Percentiles rank a stretch among this genome's conserved stretches.
Evolutionary conservation across 1,284 basidiomycete genomes (phyloP).

Genomic region (Amylostereum chailletii): DNA sequence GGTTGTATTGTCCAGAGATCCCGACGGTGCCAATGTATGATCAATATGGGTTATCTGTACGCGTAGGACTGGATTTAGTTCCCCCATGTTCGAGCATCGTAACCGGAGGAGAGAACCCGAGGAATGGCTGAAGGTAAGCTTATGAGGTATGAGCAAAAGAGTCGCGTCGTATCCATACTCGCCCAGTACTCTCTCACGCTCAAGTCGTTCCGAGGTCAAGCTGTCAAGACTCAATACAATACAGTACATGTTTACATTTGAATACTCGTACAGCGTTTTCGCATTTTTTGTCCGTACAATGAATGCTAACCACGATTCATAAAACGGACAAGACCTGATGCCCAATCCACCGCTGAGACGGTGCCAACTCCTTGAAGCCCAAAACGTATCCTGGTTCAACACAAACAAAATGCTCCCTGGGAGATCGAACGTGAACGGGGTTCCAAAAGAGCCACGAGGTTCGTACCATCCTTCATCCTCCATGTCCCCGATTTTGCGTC

Average conservation of each 20-base stretch:
- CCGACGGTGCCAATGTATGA: constrained; percentile 44
- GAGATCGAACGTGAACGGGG: background rate
- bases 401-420: constrained; percentile 74
- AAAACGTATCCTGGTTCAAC: constrained; percentile 81
- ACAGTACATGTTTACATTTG: background rate
- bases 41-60: constrained; percentile 66
- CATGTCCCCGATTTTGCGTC: constrained; percentile 76
- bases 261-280: background rate
- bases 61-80: constrained; percentile 28
- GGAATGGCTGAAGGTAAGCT: background rate
- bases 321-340: constrained; percentile 55
- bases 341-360: constrained; percentile 66
- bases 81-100: constrained; percentile 10
- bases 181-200: background rate
- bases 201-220: background rate
- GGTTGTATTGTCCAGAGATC: constrained; percentile 53
- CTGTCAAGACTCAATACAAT: background rate
- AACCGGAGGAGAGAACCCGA: too few relatives aligned
- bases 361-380: constrained; percentile 50
- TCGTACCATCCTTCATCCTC: constrained; percentile 78
- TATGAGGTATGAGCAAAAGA: background rate
- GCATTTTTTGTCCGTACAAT: background rate
- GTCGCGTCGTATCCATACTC: background rate
- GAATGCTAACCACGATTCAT: constrained; percentile 3
- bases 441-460: background rate